These are phyloP conservation scores for Phytopythium mirpurense DNA, from an alignment of 352 stramenopile species.

Conservation along the genomic window DNA sequence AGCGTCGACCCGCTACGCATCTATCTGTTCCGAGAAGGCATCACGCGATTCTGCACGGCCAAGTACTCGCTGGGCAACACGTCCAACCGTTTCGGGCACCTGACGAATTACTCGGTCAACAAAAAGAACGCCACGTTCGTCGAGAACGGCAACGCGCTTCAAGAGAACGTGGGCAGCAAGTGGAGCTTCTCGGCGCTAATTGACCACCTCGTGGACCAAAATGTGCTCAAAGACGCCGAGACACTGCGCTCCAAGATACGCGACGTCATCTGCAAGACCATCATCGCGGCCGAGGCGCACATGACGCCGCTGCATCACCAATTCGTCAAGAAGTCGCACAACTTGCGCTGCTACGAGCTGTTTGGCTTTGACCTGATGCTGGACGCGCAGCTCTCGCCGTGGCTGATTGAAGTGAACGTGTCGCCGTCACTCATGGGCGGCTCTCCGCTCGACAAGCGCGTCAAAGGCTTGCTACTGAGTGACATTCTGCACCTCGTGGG, in stretches of 20 bases:
- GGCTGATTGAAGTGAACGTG: constrained; percentile 77
- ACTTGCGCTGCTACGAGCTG: constrained; percentile 47
- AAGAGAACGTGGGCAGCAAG: constrained; percentile 53
- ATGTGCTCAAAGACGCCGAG: constrained; percentile 28
- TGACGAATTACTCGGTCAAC: constrained; percentile 82
- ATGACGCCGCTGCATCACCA: constrained; percentile 55
- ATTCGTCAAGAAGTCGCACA: constrained; percentile 36
- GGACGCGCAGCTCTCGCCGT: constrained; percentile 44
- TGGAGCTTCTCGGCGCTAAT: constrained; percentile 62
- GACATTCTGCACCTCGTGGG: constrained; percentile 82
- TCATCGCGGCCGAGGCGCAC: constrained; percentile 65
- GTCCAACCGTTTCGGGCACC: constrained; percentile 60
- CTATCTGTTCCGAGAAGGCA: constrained; percentile 84
- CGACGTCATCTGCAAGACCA: constrained; percentile 58
- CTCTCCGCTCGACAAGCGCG: constrained; percentile 59
- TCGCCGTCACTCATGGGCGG: constrained; percentile 77
- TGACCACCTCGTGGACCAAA: constrained; percentile 23
- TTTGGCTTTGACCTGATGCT: constrained; percentile 80
- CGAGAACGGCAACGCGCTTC: constrained; percentile 39
- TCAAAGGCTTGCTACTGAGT: constrained; percentile 74
- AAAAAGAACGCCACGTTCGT: constrained; percentile 57
- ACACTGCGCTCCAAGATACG: constrained; percentile 35
- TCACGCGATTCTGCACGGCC: constrained; percentile 78
- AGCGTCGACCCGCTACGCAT: constrained; percentile 79
- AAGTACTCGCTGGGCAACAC: constrained; percentile 63